Evolutionary conservation across 352 stramenopile species (phyloP), one percentile per base, ranked within the genome.

Genomic region (Blastocystis sp.): DNA sequence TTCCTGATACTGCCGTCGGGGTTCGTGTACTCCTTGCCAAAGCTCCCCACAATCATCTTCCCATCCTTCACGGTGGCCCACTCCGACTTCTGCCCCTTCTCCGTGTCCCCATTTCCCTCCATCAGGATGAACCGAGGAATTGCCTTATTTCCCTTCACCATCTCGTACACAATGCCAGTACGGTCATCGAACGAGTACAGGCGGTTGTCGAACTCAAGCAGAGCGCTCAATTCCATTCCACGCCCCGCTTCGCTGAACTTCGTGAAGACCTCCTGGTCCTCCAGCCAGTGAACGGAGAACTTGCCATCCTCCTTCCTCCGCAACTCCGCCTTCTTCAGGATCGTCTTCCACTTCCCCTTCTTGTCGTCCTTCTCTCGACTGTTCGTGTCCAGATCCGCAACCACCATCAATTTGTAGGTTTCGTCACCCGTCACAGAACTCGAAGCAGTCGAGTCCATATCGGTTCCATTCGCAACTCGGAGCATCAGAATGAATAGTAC

Each of bases 81-180:
- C 92, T 99, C 97, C 91, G 95, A 96, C 90, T 99, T 99, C 93
- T 98, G 97, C 19, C 96, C 96, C 92, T 99, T 99, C 74, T 95
- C 93, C 14, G 94, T 95, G 42, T 96, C 90, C 6, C 96, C 97
- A 78, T 98, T 93, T 82, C 97, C 96, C 91, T 98, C 97, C 91
- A 97, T 98, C 71, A 98, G 91, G 74, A 98, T 97, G 89, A 97
- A 95, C 89, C 95, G 91, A 19, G 96, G 95, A 66, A 98, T 94
- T 42, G 94, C 94, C 80, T 95, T 77, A 79, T 79, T 89, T 42
- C 66, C 70, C 89, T 96, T 92, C 68, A 98, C 92, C 71, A 98
- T 93, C 84, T 98, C 95, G 93, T 98, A 99, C 42, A 99, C 94
- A 62, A 98, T 98, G 57, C 97, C 97, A 21, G 95, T 98, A 66